Evolutionary conservation across 345 rosid species (phyloP).

Genomic region (Syzygium grande): DNA sequence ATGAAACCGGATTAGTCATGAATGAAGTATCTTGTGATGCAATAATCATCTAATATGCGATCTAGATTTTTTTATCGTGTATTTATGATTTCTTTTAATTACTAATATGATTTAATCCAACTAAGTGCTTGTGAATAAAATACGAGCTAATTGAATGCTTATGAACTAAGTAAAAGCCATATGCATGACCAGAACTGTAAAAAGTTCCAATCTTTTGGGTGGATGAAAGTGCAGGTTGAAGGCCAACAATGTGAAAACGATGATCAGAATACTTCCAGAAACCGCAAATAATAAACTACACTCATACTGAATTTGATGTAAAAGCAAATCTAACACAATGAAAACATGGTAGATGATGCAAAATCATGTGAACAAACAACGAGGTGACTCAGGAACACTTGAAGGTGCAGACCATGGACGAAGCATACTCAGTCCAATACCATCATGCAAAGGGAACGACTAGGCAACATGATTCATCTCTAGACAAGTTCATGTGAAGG

Average conservation of each 20-base stretch:
- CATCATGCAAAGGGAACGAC: background rate
- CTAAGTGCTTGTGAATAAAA: background rate
- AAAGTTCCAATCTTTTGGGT: background rate
- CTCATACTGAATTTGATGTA: background rate
- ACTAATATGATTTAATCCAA: background rate
- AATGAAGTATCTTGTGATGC: no score
- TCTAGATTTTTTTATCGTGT: background rate
- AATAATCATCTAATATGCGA: no score
- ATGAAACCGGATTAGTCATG: no score
- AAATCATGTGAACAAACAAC: background rate
- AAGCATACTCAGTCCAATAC: no score
- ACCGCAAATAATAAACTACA: no score
- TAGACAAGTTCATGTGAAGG: background rate
- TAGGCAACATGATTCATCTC: background rate
- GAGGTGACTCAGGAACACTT: background rate
- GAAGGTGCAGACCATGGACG: background rate
- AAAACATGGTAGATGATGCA: background rate
- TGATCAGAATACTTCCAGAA: no score
- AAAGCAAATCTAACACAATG: background rate
- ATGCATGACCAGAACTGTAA: background rate
- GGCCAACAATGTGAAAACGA: background rate
- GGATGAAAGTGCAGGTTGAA: background rate
- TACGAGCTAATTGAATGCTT: background rate
- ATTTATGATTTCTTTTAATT: background rate
- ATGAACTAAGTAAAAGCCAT: background rate